A percentile compares a stretch with the other conserved stretches of the same genome.
phyloP scores from a whole-genome alignment of 768 basidiomycete genomes.

The Leccinum barrowsii region DNA sequence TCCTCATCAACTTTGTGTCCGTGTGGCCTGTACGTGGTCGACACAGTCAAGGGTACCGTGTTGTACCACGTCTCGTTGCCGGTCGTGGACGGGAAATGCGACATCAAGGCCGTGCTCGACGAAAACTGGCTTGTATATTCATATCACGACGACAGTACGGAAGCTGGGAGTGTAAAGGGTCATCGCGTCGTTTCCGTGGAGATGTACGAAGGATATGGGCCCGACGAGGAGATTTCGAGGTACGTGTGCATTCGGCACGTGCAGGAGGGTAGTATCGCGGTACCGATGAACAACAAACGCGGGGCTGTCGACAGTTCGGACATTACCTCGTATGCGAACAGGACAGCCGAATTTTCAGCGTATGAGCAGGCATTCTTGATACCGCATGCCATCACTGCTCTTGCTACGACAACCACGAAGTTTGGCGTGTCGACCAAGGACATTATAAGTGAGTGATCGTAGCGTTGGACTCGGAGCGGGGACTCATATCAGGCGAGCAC shows the following conservation, averaged over 20 bases:
- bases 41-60: slow-evolving; percentile 71
- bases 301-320: slow-evolving; percentile 41
- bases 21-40: slow-evolving; percentile 76
- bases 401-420: slow-evolving; percentile 80
- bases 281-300: background rate
- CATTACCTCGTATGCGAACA: slow-evolving; percentile 51
- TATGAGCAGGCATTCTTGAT: slow-evolving; percentile 71
- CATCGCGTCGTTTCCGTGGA: slow-evolving; percentile 80
- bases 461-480: no score
- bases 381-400: slow-evolving; percentile 62
- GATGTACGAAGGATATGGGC: slow-evolving; percentile 72
- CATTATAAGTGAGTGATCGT: slow-evolving; percentile 63
- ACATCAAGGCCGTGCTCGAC: slow-evolving; percentile 63
- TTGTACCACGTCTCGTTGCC: slow-evolving; percentile 65
- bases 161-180: slow-evolving; percentile 53
- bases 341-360: slow-evolving; percentile 49
- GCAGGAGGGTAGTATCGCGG: background rate
- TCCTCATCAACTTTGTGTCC: slow-evolving; percentile 10
- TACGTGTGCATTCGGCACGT: slow-evolving; percentile 31
- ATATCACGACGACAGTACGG: slow-evolving; percentile 65
- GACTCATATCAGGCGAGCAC: no score
- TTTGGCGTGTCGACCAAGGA: slow-evolving; percentile 87
- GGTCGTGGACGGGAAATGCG: slow-evolving; percentile 43
- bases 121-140: slow-evolving; percentile 96
- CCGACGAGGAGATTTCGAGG: slow-evolving; percentile 74